Percentiles rank a stretch among this genome's conserved stretches.
These are phyloP conservation scores for Scheffersomyces cryptocercus DNA, from an alignment of 1,139 yeast species.

Conservation along the genomic window DNA sequence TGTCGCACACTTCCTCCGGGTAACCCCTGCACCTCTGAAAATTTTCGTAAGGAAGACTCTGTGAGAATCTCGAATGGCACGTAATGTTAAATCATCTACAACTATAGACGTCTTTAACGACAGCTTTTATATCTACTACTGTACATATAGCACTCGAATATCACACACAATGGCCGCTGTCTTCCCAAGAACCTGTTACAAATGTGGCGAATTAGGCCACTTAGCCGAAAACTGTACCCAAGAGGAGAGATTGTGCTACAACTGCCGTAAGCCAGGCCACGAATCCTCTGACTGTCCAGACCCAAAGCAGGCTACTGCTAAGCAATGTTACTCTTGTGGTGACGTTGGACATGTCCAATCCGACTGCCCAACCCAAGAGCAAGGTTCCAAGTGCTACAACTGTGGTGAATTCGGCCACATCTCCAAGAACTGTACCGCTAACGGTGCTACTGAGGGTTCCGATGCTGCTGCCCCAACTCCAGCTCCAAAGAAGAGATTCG, in stretches of 20 bases:
- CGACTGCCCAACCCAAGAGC: conserved; percentile 59
- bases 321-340: conserved; percentile 89
- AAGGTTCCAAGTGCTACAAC: conserved; percentile 53
- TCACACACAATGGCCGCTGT: conserved; percentile 50
- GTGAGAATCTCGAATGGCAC: too few species aligned
- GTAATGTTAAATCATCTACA: too few species aligned
- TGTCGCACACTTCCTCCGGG: conserved; percentile 7
- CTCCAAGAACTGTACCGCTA: conserved; percentile 63
- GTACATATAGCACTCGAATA: too few species aligned
- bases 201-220: conserved; percentile 93
- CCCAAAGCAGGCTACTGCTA: conserved; percentile 79
- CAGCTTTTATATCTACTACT: too few species aligned
- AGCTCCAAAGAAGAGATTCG: conserved; percentile 11
- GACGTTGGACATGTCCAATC: conserved; percentile 70
- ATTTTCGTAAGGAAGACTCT: conserved; percentile 3
- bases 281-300: conserved; percentile 85
- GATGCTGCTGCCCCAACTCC: conserved; percentile 17
- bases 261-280: conserved; percentile 90
- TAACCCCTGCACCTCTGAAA: conserved; percentile 8
- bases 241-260: conserved; percentile 85
- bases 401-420: conserved; percentile 82
- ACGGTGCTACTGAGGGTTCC: conserved; percentile 10
- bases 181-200: conserved; percentile 85
- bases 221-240: conserved; percentile 85
- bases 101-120: too few species aligned